phyloP scores from a whole-genome alignment of 441 rosid species.

The Francoa sonchifolia region DNA sequence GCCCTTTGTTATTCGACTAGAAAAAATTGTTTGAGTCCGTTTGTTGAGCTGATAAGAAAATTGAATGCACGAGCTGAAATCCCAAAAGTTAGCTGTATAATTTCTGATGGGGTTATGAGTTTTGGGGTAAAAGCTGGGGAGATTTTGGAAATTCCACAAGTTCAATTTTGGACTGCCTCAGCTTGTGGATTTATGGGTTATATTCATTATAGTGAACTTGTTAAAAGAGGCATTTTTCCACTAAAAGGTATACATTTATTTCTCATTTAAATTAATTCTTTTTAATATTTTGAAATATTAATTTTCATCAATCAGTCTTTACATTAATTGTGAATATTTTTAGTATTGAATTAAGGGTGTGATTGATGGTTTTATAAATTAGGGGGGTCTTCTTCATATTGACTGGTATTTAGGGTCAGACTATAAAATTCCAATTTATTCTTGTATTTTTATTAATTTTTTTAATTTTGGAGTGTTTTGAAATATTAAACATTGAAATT shows the following conservation, averaged over 20 bases:
- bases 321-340: too few relatives aligned
- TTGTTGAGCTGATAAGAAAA: constrained; percentile 3
- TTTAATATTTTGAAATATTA: background rate
- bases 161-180: constrained; percentile 4
- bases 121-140: constrained; percentile 7
- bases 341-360: too few relatives aligned
- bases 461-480: too few relatives aligned
- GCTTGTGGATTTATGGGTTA: constrained; percentile 10
- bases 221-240: constrained; percentile 10
- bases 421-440: too few relatives aligned
- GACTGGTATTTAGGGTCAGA: too few relatives aligned
- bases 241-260: background rate
- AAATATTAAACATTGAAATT: too few relatives aligned
- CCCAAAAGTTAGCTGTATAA: constrained; percentile 8
- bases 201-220: constrained; percentile 5
- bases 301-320: too few relatives aligned
- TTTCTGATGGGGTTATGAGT: constrained; percentile 1
- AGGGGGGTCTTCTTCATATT: too few relatives aligned
- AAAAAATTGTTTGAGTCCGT: constrained; percentile 13
- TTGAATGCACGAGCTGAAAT: background rate
- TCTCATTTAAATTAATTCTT: background rate
- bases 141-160: constrained; percentile 2
- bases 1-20: constrained; percentile 7
- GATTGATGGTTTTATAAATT: too few relatives aligned
- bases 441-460: too few relatives aligned